Evolutionary conservation across 345 rosid species (phyloP).

Genomic region (Geranium rotundifolium): DNA sequence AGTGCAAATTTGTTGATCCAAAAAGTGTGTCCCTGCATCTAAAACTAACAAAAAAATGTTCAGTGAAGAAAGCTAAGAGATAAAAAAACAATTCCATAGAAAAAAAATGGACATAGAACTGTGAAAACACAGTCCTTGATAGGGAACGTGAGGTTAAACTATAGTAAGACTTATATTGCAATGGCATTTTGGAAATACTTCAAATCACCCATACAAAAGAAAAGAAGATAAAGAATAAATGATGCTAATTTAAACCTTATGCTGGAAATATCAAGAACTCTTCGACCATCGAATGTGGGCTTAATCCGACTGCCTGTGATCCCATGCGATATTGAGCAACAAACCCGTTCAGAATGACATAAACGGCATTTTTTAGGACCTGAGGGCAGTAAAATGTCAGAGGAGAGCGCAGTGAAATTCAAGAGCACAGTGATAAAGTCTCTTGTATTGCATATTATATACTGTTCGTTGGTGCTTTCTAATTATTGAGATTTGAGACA

Average conservation of each 20-base stretch:
- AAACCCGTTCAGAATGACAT: conserved; percentile 33
- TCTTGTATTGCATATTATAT: too few relatives aligned
- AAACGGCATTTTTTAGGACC: conserved; percentile 54
- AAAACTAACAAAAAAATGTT: conserved; percentile 19
- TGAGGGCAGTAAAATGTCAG: conserved; percentile 16
- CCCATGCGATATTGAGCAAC: conserved; percentile 48
- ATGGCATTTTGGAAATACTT: too few relatives aligned
- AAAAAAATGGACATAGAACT: background rate
- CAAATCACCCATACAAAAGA: too few relatives aligned
- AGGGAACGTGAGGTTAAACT: too few relatives aligned
- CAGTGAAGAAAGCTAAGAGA: conserved; percentile 1
- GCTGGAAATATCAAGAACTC: conserved; percentile 32
- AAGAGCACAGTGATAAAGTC: too few relatives aligned
- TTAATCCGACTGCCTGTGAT: conserved; percentile 29
- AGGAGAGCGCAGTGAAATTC: too few relatives aligned
- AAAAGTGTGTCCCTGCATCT: conserved; percentile 39
- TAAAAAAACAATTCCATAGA: background rate
- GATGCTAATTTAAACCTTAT: conserved; percentile 28
- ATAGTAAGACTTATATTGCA: too few relatives aligned
- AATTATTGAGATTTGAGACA: too few relatives aligned
- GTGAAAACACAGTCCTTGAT: too few relatives aligned
- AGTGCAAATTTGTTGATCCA: conserved; percentile 44
- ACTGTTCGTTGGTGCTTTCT: too few relatives aligned
- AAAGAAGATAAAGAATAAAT: too few relatives aligned
- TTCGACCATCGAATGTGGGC: conserved; percentile 38